Conservation (phyloP, 768 basidiomycete species). For the Boletus rubroflammeus region DNA sequence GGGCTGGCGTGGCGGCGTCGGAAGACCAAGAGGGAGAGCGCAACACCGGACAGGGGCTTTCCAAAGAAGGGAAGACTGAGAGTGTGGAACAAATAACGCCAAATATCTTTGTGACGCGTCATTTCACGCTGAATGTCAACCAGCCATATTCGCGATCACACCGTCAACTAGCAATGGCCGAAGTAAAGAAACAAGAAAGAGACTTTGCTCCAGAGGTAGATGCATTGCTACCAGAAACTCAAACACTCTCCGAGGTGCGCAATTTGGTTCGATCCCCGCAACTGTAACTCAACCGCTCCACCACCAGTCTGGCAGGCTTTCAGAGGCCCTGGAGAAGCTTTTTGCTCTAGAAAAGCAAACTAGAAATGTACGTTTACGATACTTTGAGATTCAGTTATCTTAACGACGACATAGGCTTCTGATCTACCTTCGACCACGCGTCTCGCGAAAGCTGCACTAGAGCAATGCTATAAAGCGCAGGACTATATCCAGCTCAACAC, state of each 20-base stretch:
- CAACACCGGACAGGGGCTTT: slow-evolving; percentile 18
- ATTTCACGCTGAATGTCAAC: slow-evolving; percentile 30
- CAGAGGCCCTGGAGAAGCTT: slow-evolving; percentile 88
- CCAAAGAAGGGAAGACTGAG: slow-evolving; percentile 15
- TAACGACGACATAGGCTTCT: slow-evolving; percentile 60
- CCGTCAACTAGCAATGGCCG: slow-evolving; percentile 60
- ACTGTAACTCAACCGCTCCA: slow-evolving; percentile 5
- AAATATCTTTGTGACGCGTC: slow-evolving; percentile 66
- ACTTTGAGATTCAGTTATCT: neutral
- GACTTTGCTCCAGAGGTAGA: slow-evolving; percentile 87
- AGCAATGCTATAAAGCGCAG: slow-evolving; percentile 67
- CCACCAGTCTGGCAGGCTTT: slow-evolving; percentile 70
- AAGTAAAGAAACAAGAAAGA: slow-evolving; percentile 79
- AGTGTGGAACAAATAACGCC: slow-evolving; percentile 30
- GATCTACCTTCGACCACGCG: slow-evolving; percentile 90
- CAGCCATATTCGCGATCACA: slow-evolving; percentile 40
- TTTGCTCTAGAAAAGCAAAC: slow-evolving; percentile 91
- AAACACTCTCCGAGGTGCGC: slow-evolving; percentile 66
- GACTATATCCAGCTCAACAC: slow-evolving; percentile 71
- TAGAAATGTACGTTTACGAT: slow-evolving; percentile 67
- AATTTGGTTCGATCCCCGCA: neutral
- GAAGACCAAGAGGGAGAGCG: neutral
- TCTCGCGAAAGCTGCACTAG: slow-evolving; percentile 69
- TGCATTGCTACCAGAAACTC: slow-evolving; percentile 65
- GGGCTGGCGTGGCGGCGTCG: neutral